phyloP scores from a whole-genome alignment of 176 grass and related monocot genomes.

The Guadua angustifolia region DNA sequence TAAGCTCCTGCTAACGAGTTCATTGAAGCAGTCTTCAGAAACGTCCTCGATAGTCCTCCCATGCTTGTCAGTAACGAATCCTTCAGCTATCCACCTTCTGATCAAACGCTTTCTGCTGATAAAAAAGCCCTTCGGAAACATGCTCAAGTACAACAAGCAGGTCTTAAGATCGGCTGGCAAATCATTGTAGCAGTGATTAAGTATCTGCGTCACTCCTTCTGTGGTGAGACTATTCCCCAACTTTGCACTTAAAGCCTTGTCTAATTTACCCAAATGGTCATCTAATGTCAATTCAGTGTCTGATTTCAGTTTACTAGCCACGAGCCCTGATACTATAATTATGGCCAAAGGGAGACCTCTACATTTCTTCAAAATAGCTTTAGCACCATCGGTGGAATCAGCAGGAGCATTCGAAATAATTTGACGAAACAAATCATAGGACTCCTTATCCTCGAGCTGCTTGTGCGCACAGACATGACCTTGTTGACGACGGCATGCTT shows the following conservation, averaged over 20 bases:
- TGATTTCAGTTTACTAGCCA: constrained; percentile 20
- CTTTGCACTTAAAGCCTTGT: background rate
- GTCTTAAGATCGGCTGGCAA: constrained; percentile 1
- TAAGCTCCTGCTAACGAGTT: constrained; percentile 34
- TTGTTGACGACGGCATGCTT: too few relatives aligned
- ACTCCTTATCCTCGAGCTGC: too few relatives aligned
- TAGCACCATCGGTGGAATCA: too few relatives aligned
- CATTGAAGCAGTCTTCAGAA: constrained; percentile 27
- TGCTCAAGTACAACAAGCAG: constrained; percentile 29
- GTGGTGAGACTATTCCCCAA: background rate
- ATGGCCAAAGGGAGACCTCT: constrained; percentile 30
- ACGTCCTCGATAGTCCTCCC: constrained; percentile 27
- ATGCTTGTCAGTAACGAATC: constrained; percentile 19
- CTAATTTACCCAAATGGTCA: background rate
- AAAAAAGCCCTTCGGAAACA: background rate
- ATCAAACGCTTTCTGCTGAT: constrained; percentile 26
- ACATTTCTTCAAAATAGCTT: background rate
- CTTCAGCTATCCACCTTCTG: constrained; percentile 44
- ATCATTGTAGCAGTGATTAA: constrained; percentile 16
- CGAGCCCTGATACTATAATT: background rate
- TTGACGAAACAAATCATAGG: too few relatives aligned
- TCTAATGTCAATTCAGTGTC: background rate
- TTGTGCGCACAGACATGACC: too few relatives aligned
- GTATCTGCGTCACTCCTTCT: background rate
- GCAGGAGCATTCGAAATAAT: background rate